Base-by-base conservation (phyloP, 129 eudicot species). In the Deinandra increscens region DNA sequence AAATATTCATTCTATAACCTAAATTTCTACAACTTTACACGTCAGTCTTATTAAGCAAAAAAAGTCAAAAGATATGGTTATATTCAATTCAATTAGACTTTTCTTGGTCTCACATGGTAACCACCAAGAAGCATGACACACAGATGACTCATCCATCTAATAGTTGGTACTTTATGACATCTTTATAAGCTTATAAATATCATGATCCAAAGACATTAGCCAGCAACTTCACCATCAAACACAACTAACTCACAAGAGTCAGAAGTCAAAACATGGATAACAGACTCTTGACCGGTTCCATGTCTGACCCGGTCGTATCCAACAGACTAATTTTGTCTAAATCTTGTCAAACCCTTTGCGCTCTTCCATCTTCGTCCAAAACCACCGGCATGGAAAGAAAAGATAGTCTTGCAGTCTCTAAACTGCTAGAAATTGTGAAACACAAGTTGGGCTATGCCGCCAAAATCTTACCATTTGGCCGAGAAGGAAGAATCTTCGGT, bases 81-180 rank as follows among this genome's bases (percentile, higher is more conserved):
- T 14, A 19, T 34, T 36, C 60, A 2, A 60, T 33, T 33, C 44
- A 60, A 11, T 29, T 12, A 33, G 4, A 5, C 65, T 33, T 60
- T 60, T n/a, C 43, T 6, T 31, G 9, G 23, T 12, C 42, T 34
- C 65, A 60, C 65, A 60, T 60, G 42, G 2, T 31, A 60, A 60
- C 22, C 13, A 60, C 66, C 26, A 31, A 60, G 22, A 26, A 39
- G 34, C 11, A 61, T 72, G 80, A 77, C 51, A 31, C 19, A 37
- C 13, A 41, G 33, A 81, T 73, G 82, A 81, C 74, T 81, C 80
- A 78, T 64, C 73, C 77, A 78, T 46, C 74, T 38, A 66, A 45
- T 54, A 62, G 26, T 9, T 15, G 63, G 36, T 58, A 48, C 15
- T 11, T 33, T 45, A 19, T 34, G 10, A 7, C 56, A 55, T 7